Base-by-base conservation (phyloP, 2,329 filamentous ascomycete species). In the Alternaria angustiovoidea region DNA sequence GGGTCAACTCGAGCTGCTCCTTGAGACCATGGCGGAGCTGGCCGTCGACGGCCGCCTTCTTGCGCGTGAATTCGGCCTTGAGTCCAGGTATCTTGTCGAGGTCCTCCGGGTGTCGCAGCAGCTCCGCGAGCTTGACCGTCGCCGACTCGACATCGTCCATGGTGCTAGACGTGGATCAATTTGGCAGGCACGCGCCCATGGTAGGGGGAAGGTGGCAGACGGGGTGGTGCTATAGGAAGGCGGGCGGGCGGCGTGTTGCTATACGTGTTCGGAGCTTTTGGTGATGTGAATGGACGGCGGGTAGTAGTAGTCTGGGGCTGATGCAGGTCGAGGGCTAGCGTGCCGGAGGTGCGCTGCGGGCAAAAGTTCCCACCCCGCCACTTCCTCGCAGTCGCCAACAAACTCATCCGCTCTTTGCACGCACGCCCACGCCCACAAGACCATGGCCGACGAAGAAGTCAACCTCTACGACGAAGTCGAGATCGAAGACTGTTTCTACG, bases 391-490 rank as follows among this genome's bases (percentile, higher is more conserved):
- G 26, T 36, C 56, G 56, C 42, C 56, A 55, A 55, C 54, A 14
- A 16, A 57, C 57, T 59, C 46, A 38, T 44, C 46, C 30, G 14
- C 41, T 49, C 51, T 22, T 34, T 51, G 11, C 9, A 26, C 24
- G 24, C 48, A 36, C 53, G 30, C 30, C 28, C 53, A 22, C 54
- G 20, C 48, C 36, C 39, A 52, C 47, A 18, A 18, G 18, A 57
- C 42, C 60, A 78, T 78, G 75, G 72, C 73, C 46, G 75, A 78
- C 69, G 74, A 75, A 41, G 74, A 77, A n/a, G 20, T 72, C 12
- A 88, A 90, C 69, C 91, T 97, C 74, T 98, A 98, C 84, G 94
- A 98, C 75, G 94, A 97, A 80, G 94, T 98, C 80, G 94, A 98
- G 79, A 97, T 98, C 82, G 94, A 98, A 80, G 95, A 99, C 81